Evolutionary conservation across 768 basidiomycete species (phyloP).

Genomic region (Termitomyces sp.): DNA sequence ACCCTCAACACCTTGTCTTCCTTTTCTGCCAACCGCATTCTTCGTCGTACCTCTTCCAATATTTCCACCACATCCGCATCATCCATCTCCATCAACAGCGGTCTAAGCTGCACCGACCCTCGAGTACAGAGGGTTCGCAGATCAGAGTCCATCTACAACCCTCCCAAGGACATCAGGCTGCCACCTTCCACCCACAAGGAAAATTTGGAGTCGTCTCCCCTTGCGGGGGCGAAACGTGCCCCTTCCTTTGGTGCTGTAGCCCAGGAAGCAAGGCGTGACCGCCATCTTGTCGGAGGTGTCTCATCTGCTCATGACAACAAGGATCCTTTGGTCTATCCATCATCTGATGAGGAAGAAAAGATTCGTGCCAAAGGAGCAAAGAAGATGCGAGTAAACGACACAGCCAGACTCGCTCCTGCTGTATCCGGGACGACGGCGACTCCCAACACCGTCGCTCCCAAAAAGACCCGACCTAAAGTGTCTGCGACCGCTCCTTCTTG

Average conservation of each 20-base stretch:
- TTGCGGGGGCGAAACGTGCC: constrained; percentile 46
- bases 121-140: constrained; percentile 49
- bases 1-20: constrained; percentile 51
- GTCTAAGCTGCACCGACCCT: constrained; percentile 37
- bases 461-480: constrained; percentile 19
- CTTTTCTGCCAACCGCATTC: constrained; percentile 30
- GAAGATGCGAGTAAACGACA: constrained; percentile 45
- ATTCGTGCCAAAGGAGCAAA: constrained; percentile 55
- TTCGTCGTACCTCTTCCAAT: constrained; percentile 43
- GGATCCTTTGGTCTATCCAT: constrained; percentile 38
- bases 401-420: constrained; percentile 15
- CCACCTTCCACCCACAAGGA: constrained; percentile 11
- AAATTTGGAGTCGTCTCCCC: constrained; percentile 12
- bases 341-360: constrained; percentile 79
- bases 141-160: constrained; percentile 41
- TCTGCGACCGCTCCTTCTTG: constrained; percentile 16
- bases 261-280: constrained; percentile 23
- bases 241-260: constrained; percentile 51
- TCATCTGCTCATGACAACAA: constrained; percentile 24
- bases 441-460: constrained; percentile 16
- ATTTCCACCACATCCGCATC: constrained; percentile 40
- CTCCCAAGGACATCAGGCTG: constrained; percentile 26
- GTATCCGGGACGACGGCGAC: no score
- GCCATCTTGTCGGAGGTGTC: constrained; percentile 9
- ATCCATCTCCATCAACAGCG: constrained; percentile 36